A percentile compares a stretch with the other conserved stretches of the same genome.
Conservation (phyloP, 352 stramenopile genomes). For the Globisporangium spinosum region DNA sequence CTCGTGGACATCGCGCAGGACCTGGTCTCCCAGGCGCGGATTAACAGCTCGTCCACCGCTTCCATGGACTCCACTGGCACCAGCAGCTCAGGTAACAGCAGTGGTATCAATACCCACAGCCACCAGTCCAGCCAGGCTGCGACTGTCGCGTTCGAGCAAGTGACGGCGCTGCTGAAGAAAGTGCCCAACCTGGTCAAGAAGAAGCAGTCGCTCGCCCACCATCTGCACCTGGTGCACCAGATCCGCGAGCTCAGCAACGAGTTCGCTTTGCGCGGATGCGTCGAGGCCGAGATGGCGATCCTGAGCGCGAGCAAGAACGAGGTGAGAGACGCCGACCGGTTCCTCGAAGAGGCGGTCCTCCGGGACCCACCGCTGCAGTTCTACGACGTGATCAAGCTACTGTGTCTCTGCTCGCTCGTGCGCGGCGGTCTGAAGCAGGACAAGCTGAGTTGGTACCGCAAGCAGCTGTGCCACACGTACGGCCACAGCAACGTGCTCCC, state of each 20-base stretch:
- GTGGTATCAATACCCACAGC: not conserved
- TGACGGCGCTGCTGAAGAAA: slow-evolving; percentile 51
- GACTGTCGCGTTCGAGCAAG: slow-evolving; percentile 33
- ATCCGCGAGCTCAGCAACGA: slow-evolving; percentile 61
- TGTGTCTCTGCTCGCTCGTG: slow-evolving; percentile 75
- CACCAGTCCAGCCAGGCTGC: not conserved
- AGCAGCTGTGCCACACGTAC: slow-evolving; percentile 83
- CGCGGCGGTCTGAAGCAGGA: slow-evolving; percentile 58
- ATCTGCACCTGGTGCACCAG: slow-evolving; percentile 59
- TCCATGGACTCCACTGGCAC: not conserved
- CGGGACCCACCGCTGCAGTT: slow-evolving; percentile 62
- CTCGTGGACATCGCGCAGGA: slow-evolving; percentile 51
- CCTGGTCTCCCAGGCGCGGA: slow-evolving; percentile 44
- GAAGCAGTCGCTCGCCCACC: slow-evolving; percentile 59
- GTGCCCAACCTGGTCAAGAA: slow-evolving; percentile 73
- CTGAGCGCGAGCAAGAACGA: slow-evolving; percentile 53
- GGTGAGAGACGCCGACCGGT: slow-evolving; percentile 58
- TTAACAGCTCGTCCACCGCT: not conserved
- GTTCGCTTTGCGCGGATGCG: slow-evolving; percentile 50
- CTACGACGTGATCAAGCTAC: slow-evolving; percentile 71
- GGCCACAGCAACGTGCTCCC: slow-evolving; percentile 63
- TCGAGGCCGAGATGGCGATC: slow-evolving; percentile 83
- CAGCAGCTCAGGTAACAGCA: not conserved
- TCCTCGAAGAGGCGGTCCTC: slow-evolving; percentile 68
- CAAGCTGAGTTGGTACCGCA: slow-evolving; percentile 56